Conservation (phyloP, 768 basidiomycete genomes). For the Clavaria fumosa region DNA sequence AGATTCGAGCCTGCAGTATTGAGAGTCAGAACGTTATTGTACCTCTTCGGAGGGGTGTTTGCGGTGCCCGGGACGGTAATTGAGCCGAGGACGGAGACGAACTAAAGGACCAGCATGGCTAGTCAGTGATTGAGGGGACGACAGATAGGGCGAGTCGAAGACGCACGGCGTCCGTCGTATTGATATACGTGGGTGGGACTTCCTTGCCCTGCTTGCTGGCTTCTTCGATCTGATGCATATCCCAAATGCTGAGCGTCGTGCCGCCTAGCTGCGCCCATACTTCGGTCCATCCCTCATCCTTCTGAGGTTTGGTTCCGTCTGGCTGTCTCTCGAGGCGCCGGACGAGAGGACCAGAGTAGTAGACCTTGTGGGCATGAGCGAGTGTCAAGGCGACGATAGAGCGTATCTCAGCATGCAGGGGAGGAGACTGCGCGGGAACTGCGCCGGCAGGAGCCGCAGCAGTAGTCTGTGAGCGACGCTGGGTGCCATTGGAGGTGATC, state of each 20-base stretch:
- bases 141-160: slow-evolving; percentile 5
- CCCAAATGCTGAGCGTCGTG: slow-evolving; percentile 82
- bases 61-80: slow-evolving; percentile 46
- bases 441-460: no score
- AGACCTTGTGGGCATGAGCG: slow-evolving; percentile 72
- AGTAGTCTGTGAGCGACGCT: no score
- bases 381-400: slow-evolving; percentile 61
- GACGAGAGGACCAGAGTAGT: slow-evolving; percentile 73
- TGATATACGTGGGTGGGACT: slow-evolving; percentile 78
- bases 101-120: slow-evolving; percentile 28
- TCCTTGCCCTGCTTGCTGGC: slow-evolving; percentile 67
- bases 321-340: slow-evolving; percentile 64
- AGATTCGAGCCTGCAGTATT: slow-evolving; percentile 92
- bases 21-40: slow-evolving; percentile 70
- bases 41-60: slow-evolving; percentile 37
- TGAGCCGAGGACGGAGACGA: slow-evolving; percentile 64
- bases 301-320: slow-evolving; percentile 51
- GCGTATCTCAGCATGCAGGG: slow-evolving; percentile 68
- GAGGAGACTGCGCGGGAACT: no score
- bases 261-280: slow-evolving; percentile 87
- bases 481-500: no score
- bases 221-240: slow-evolving; percentile 77
- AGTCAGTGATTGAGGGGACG: slow-evolving; percentile 6
- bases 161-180: slow-evolving; percentile 78
- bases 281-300: slow-evolving; percentile 69